These are phyloP conservation scores for Chlorella variabilis DNA, from an alignment of 163 green algal genomes.

Conservation along the genomic window DNA sequence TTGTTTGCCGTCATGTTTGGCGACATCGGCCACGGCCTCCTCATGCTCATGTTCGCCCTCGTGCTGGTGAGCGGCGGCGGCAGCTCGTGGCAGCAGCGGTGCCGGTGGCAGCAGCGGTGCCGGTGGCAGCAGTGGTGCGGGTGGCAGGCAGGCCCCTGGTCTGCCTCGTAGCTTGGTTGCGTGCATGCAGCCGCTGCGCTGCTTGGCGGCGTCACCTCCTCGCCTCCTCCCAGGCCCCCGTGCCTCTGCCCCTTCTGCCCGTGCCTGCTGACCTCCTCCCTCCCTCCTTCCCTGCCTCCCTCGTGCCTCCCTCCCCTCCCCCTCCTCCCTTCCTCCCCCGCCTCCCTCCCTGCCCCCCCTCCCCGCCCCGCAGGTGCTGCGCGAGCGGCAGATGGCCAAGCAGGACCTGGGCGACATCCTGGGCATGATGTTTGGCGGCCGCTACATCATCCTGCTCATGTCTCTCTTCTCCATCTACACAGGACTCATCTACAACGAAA, in stretches of 20 bases:
- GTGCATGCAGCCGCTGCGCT: background rate
- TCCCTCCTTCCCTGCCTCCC: background rate
- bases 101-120: too few relatives aligned
- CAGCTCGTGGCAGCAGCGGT: too few relatives aligned
- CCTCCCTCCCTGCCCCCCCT: background rate
- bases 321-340: background rate
- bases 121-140: too few relatives aligned
- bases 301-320: too few relatives aligned
- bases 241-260: too few relatives aligned
- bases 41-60: constrained; percentile 88
- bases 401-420: constrained; percentile 91
- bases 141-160: too few relatives aligned
- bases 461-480: constrained; percentile 96
- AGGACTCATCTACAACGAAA: constrained; percentile 98
- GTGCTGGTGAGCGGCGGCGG: constrained; percentile 60
- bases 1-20: constrained; percentile 99
- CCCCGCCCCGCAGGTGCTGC: constrained; percentile 57
- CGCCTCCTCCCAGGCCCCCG: too few relatives aligned
- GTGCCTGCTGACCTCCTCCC: too few relatives aligned
- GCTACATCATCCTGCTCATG: constrained; percentile 98
- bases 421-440: constrained; percentile 91
- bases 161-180: background rate
- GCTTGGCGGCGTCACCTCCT: background rate
- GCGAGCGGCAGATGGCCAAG: constrained; percentile 87
- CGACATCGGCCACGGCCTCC: constrained; percentile 93